A percentile compares a stretch with the other conserved stretches of the same genome.
Conservation (phyloP, 2,329 filamentous ascomycete species). For the Coniosporium uncinatum region DNA sequence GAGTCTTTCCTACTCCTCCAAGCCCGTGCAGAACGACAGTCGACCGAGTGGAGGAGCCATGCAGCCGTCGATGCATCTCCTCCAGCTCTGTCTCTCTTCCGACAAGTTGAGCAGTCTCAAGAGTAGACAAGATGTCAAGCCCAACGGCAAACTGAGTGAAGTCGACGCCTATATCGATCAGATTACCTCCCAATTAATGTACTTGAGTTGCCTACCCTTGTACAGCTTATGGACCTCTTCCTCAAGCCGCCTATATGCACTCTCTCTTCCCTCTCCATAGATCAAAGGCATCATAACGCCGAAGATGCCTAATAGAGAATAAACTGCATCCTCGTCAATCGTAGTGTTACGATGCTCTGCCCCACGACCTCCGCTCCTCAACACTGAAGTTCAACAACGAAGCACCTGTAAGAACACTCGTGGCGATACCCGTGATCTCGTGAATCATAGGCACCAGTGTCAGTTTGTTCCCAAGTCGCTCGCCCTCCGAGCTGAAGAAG, state of each 20-base stretch:
- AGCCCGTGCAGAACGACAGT: conserved; percentile 29
- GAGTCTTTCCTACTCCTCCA: conserved; percentile 41
- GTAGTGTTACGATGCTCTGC: conserved; percentile 1
- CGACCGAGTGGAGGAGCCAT: conserved; percentile 14
- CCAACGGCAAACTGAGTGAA: conserved; percentile 17
- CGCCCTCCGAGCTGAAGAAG: conserved; percentile 7
- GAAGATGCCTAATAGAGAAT: conserved; percentile 17
- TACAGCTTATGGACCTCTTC: conserved; percentile 6
- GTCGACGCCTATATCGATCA: conserved; percentile 13
- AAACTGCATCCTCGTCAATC: conserved; percentile 5
- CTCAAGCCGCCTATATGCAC: conserved; percentile 8
- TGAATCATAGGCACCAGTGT: conserved; percentile 1
- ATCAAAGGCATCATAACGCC: conserved; percentile 8
- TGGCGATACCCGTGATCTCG: conserved; percentile 5
- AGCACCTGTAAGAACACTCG: conserved; percentile 1
- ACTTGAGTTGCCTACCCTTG: conserved; percentile 1
- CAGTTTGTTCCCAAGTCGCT: conserved; percentile 5
- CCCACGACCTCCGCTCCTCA: conserved; percentile 3
- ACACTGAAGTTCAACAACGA: conserved; percentile 1
- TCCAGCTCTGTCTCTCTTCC: conserved; percentile 20
- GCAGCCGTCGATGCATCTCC: conserved; percentile 17
- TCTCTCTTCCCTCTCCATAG: conserved; percentile 10
- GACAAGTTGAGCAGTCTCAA: conserved; percentile 20
- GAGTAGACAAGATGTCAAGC: conserved; percentile 19
- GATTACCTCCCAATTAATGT: no score